Percentiles rank a stretch among this genome's conserved stretches.
These are phyloP conservation scores for Croton laevigatus DNA, from an alignment of 441 rosid species.

Conservation along the genomic window DNA sequence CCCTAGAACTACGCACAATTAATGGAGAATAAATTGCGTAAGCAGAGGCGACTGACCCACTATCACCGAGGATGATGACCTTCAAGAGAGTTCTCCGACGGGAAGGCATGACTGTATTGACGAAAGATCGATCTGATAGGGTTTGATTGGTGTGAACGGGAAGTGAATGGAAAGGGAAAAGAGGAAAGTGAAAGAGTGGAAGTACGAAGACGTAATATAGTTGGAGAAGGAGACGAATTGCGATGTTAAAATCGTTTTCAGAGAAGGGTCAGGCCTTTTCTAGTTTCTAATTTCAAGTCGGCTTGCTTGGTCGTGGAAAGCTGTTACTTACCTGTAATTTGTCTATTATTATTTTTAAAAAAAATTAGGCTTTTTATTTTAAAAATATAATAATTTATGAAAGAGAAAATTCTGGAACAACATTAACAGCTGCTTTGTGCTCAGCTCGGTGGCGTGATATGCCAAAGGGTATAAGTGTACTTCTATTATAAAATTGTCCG, in stretches of 20 bases:
- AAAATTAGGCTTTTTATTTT: neutral
- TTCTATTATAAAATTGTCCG: too few relatives aligned
- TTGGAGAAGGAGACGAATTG: neutral
- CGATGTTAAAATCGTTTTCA: too few relatives aligned
- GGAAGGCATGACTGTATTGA: constrained; percentile 50
- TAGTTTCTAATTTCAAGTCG: neutral
- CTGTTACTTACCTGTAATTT: neutral
- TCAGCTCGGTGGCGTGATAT: neutral
- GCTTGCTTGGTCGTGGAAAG: neutral
- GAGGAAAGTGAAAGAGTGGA: neutral
- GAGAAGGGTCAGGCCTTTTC: neutral
- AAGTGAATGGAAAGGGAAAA: neutral
- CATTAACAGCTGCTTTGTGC: neutral
- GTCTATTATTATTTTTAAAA: neutral
- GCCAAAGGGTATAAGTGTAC: too few relatives aligned
- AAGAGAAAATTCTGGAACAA: neutral
- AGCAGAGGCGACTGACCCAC: constrained; percentile 47
- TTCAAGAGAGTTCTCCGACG: constrained; percentile 84
- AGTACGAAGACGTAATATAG: neutral
- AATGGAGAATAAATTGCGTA: neutral
- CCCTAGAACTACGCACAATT: neutral
- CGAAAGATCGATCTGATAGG: constrained; percentile 8
- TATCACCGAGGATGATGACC: constrained; percentile 95
- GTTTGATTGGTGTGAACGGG: neutral
- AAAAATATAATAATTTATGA: neutral